Conservation (phyloP, 306 rosid genomes). For the Ormosia emarginata region DNA sequence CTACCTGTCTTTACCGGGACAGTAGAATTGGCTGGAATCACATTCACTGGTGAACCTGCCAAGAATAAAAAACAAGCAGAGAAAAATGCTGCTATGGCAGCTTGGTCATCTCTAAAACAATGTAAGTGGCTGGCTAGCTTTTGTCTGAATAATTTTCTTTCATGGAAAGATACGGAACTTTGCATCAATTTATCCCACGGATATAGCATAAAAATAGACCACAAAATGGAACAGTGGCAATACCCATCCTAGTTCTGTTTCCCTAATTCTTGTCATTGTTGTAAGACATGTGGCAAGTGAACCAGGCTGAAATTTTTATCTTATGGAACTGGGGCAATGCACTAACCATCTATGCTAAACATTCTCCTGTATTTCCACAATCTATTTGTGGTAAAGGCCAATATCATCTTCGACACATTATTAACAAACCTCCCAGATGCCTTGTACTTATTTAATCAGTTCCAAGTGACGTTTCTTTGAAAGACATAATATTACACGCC, state of each 20-base stretch:
- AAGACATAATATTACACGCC: neutral
- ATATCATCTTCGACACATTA: neutral
- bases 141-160: neutral
- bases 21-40: slow-evolving; percentile 91
- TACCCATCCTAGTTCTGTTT: neutral
- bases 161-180: neutral
- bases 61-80: slow-evolving; percentile 98
- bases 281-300: neutral
- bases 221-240: neutral
- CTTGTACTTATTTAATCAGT: neutral
- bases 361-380: neutral
- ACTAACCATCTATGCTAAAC: neutral
- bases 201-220: neutral
- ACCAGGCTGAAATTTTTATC: neutral
- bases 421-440: neutral
- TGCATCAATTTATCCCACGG: neutral
- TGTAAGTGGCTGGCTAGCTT: slow-evolving; percentile 48
- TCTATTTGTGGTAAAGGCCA: neutral
- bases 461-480: neutral
- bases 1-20: slow-evolving; percentile 94
- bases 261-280: neutral
- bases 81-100: slow-evolving; percentile 99
- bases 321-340: neutral
- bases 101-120: slow-evolving; percentile 96
- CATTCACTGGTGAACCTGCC: slow-evolving; percentile 92